A percentile compares a stretch with the other conserved stretches of the same genome.
Conservation (phyloP, 2,329 filamentous ascomycete genomes). For the Cordyceps cicadae region DNA sequence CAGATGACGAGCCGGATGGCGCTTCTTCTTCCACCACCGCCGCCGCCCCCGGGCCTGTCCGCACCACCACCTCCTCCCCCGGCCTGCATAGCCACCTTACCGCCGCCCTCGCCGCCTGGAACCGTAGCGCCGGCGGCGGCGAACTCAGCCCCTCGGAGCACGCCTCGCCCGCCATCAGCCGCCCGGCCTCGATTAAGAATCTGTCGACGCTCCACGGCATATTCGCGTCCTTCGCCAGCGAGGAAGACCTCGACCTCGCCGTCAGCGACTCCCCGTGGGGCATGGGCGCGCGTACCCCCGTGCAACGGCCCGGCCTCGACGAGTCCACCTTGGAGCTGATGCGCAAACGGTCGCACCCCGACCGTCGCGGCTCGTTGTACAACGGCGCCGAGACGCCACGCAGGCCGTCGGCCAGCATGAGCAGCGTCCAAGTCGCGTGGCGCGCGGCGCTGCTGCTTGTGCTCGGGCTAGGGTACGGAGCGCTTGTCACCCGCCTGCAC, state of each 20-base stretch:
- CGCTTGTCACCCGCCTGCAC: constrained; percentile 72
- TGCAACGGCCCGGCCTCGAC: constrained; percentile 34
- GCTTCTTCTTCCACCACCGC: constrained; percentile 12
- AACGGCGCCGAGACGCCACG: constrained; percentile 20
- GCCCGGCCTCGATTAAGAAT: constrained; percentile 73
- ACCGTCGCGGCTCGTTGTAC: constrained; percentile 29
- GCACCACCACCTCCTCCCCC: background rate
- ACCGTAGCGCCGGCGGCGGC: constrained; percentile 11
- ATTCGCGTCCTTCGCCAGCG: constrained; percentile 60
- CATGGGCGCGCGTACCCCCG: constrained; percentile 64
- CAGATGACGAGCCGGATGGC: constrained; percentile 20
- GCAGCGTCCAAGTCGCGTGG: constrained; percentile 42
- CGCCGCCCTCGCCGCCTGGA: constrained; percentile 22
- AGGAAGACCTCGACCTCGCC: constrained; percentile 44
- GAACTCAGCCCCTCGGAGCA: constrained; percentile 9
- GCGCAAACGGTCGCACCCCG: constrained; percentile 29
- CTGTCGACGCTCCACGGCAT: constrained; percentile 88
- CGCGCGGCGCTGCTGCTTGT: constrained; percentile 62
- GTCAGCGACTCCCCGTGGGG: constrained; percentile 66
- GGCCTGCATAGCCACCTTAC: constrained; percentile 16
- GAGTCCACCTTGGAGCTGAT: constrained; percentile 38
- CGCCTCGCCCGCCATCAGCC: constrained; percentile 40
- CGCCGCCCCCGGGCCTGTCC: background rate
- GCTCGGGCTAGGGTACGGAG: constrained; percentile 75
- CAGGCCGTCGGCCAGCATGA: constrained; percentile 15